These are phyloP conservation scores for Kurtzmaniella cleridarum DNA, from an alignment of 805 yeast species.

Conservation along the genomic window DNA sequence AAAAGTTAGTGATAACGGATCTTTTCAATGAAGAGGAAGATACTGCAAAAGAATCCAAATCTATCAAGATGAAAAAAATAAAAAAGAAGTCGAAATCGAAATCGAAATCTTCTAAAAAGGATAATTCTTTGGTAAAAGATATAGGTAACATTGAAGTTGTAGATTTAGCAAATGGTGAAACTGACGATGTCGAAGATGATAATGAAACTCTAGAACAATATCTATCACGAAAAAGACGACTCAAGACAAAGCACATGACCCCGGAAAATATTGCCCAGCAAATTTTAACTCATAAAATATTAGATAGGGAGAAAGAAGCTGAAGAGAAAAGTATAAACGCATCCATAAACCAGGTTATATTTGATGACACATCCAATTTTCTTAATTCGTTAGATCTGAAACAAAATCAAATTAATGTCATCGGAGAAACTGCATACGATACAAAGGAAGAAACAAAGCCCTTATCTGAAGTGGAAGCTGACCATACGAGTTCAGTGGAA, in stretches of 20 bases:
- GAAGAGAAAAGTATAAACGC: conserved; percentile 3
- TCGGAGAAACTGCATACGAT: background rate
- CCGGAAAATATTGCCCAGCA: conserved; percentile 36
- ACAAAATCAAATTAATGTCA: background rate
- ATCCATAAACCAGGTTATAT: conserved; percentile 14
- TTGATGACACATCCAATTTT: conserved; percentile 42
- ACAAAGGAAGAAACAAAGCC: background rate
- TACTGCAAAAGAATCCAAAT: conserved; percentile 8
- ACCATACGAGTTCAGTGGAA: background rate
- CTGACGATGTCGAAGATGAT: conserved; percentile 23
- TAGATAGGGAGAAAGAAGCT: conserved; percentile 12
- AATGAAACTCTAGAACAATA: conserved; percentile 14
- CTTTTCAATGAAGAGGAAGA: background rate
- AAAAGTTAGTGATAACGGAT: background rate
- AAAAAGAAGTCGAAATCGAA: conserved; percentile 36
- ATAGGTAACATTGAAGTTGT: conserved; percentile 24
- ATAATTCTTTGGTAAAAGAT: conserved; percentile 23
- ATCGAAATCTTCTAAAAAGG: conserved; percentile 15
- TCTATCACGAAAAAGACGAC: conserved; percentile 14
- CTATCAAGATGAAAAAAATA: conserved; percentile 36
- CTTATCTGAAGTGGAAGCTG: background rate
- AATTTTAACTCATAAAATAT: conserved; percentile 19
- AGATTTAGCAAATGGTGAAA: conserved; percentile 20
- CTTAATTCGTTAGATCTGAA: conserved; percentile 15
- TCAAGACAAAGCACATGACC: conserved; percentile 17